Base-by-base conservation (phyloP, 345 rosid genomes). In the Eucalyptus polyanthemos region DNA sequence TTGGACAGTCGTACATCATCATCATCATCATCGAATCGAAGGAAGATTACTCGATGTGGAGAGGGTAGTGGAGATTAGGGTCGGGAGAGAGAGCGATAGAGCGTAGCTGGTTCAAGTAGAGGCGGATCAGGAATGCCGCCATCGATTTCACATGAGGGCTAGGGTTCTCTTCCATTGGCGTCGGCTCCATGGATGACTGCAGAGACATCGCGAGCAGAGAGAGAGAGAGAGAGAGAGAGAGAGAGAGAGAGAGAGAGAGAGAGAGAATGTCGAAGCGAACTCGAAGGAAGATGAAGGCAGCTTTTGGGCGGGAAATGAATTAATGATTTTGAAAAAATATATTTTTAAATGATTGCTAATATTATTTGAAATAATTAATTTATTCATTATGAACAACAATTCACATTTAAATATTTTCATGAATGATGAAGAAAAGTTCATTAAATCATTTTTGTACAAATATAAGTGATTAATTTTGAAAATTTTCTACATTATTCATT, bases 41-140 rank as follows among this genome's bases (percentile, higher is more conserved):
- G 44, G 37, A 29, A 25, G 29, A 85, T 14, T 89, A 97, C 99
- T 95, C 95, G 91, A 96, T 44, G 90, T 72, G 81, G 92, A 97
- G 95, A 93, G 98, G 94, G 89, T 94, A 97, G 89, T 95, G 98
- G 88, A 96, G 95, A 86, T 95, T 95, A 60, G 98, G 94, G 89
- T 95, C 97, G 22, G 96, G 87, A 88, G 96, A 91, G 87, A 94
- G 94, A 88, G 94, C 89, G 89, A 97, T 94, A 87, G 94, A 90
- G 56, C 93, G 95, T 80, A 97, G 97, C 92, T 95, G 95, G 54
- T 93, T 91, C 86, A 97, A 90, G 89, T 93, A 91, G 90, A 91
- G 88, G 27, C 90, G 89, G 4, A 97, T 91, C 49, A 97, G 94
- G 91, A 94, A 97, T 90, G 93, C 94, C 24, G 96, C 94, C 88